A percentile compares a stretch with the other conserved stretches of the same genome.
Evolutionary conservation across 2,329 filamentous ascomycete species (phyloP).

Genomic region (Samsoniella hepiali): DNA sequence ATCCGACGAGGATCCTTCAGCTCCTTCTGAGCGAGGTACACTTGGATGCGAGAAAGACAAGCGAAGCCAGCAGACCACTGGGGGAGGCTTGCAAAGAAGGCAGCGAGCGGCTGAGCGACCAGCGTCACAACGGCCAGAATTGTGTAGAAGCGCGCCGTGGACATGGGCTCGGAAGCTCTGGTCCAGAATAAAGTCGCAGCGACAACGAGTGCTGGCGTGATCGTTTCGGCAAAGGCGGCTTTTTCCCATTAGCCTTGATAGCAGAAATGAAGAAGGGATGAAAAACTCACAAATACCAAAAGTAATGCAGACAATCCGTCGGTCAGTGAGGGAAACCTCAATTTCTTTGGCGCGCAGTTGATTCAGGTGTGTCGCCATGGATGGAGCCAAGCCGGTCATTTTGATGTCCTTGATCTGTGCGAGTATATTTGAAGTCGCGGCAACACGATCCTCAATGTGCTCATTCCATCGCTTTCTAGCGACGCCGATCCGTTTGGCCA

Average conservation of each 20-base stretch:
- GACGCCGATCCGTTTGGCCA: background rate
- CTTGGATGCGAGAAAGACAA: constrained; percentile 7
- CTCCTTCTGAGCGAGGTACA: background rate
- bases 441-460: background rate
- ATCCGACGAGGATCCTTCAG: constrained; percentile 1
- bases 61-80: background rate
- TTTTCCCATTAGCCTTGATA: background rate
- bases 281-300: background rate
- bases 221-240: background rate
- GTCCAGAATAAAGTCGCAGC: constrained; percentile 14
- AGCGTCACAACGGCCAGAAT: constrained; percentile 7
- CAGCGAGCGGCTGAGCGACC: background rate
- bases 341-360: background rate
- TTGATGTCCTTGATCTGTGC: constrained; percentile 13
- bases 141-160: background rate
- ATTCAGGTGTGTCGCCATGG: background rate
- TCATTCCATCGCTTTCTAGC: constrained; percentile 7
- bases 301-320: background rate
- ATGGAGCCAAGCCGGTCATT: constrained; percentile 1
- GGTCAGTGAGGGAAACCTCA: background rate
- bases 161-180: background rate
- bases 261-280: background rate
- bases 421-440: constrained; percentile 13
- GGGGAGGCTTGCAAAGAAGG: background rate
- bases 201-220: background rate